Base-by-base conservation (phyloP, 805 yeast genomes). In the Torulaspora microellipsoides region DNA sequence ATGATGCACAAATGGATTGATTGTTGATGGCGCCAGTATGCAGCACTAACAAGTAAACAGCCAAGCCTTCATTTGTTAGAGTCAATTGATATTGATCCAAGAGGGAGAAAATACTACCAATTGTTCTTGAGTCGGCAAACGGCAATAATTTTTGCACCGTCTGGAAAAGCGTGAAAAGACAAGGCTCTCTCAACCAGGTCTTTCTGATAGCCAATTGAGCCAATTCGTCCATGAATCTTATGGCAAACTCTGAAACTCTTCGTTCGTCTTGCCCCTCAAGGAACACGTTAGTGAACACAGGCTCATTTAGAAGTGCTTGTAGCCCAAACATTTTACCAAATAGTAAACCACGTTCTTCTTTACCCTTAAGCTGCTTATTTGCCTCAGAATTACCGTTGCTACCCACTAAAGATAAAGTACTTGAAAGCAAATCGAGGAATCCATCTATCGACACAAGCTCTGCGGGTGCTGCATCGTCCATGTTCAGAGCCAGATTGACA, bases 281-380 rank as follows among this genome's bases (percentile, higher is more conserved):
- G 10, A 65, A 65, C 25, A 57, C 36, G 17, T 45, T 50, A 4
- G 46, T 40, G 36, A 61, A 63, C 8, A 76, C 56, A 2, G 72
- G 68, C 11, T 83, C 74, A 38, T 82, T 83, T 27, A 84, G 70
- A 38, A 90, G 58, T 1, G 85, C 77, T 61, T 90, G 95, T 15
- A 87, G 68, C 0, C 96, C 96, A 62, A 91, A 90, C 35, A 90
- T 68, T 56, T 80, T 75, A 5, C 97, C 98, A 68, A 91, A 89
- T 13, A 85, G 64, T 12, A 78, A 70, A 0, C 90, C 81, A 47
- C 97, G 73, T 59, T 84, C 86, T 55, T 87, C 95, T 56, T 82
- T 85, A 4, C 96, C 96, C 54, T 84, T 85, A 53, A 66, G 65
- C 28, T 72, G 69, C 29, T 71, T 66, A 1, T 71, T 55, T 43